A percentile compares a stretch with the other conserved stretches of the same genome.
Conservation (phyloP, 2,329 filamentous ascomycete species). For the Xylaria sp. region DNA sequence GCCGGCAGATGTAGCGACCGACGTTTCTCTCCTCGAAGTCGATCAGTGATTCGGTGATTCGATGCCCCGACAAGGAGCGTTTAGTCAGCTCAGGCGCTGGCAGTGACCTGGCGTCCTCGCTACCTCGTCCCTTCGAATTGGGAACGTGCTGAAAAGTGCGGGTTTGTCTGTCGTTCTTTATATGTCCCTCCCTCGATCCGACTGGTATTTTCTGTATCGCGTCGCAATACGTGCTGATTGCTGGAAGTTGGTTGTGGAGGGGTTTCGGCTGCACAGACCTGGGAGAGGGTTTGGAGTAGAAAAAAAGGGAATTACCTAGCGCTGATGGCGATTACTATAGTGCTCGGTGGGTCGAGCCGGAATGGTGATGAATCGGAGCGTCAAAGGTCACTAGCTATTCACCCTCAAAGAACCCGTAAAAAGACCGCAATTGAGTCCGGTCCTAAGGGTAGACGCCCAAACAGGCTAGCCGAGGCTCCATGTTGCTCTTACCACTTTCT, state of each 20-base stretch:
- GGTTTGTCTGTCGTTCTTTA: not conserved
- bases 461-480: conserved; percentile 27
- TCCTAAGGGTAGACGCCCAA: conserved; percentile 28
- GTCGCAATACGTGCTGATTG: conserved; percentile 13
- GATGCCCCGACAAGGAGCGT: conserved; percentile 16
- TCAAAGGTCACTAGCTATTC: conserved; percentile 27
- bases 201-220: conserved; percentile 4
- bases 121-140: conserved; percentile 1
- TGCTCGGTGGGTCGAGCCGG: conserved; percentile 31
- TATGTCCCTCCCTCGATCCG: conserved; percentile 6
- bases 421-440: conserved; percentile 31
- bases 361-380: conserved; percentile 35
- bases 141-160: not conserved
- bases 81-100: conserved; percentile 6
- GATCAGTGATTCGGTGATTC: conserved; percentile 8
- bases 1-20: not conserved
- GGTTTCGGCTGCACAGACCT: conserved; percentile 20
- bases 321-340: conserved; percentile 25
- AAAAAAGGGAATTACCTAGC: conserved; percentile 31
- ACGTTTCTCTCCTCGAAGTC: not conserved
- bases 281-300: conserved; percentile 27
- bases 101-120: conserved; percentile 9
- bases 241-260: conserved; percentile 20
- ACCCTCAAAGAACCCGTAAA: conserved; percentile 31
- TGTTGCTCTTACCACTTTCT: conserved; percentile 20